Base-by-base conservation (phyloP, 1,284 basidiomycete genomes). In the Crepidotus sp. region DNA sequence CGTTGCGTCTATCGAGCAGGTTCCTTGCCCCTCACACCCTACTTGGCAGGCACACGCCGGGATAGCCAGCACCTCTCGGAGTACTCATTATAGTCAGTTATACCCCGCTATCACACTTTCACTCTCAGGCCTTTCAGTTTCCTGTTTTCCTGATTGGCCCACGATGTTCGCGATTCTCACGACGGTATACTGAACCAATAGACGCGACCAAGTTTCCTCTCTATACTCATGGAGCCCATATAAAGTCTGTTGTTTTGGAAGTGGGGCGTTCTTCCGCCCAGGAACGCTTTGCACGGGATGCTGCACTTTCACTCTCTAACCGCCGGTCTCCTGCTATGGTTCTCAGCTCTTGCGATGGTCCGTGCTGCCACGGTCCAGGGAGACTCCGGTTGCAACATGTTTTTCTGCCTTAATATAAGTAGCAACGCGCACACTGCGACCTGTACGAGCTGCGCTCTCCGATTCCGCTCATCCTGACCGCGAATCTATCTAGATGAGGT, bases 361-460 rank as follows among this genome's bases (percentile, higher is more conserved):
- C 46, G 44, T 45, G 53, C 42, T 53, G 48, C 33, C 9, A 22
- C 17, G 9, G n/a, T n/a, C n/a, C n/a, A n/a, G n/a, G 50, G 40
- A 21, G 50, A 51, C 21, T 34, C 32, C 18, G 36, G 36, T 1
- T 37, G 36, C 17, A 37, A 37, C 36, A 3, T 37, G 22, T 37
- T 37, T 10, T 27, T 75, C 54, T 76, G 74, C 50, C 59, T 74
- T 14, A 67, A 67, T 50, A 71, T 70, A 5, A 70, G 66, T 2
- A 57, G n/a, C 68, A 3, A 32, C 13, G 33, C 14, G 68, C 37
- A 57, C 22, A 59, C 57, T 11, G 59, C 72, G 34, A 70, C 66
- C 42, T 75, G 73, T 75, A 55, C 50, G 70, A n/a, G 14, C 19
- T 1, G 15, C 21, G 35, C 10, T 30, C 15, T 39, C 14, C 32